These are phyloP conservation scores for Yamadazyma paraphyllophila DNA, from an alignment of 805 yeast species.

Conservation along the genomic window DNA sequence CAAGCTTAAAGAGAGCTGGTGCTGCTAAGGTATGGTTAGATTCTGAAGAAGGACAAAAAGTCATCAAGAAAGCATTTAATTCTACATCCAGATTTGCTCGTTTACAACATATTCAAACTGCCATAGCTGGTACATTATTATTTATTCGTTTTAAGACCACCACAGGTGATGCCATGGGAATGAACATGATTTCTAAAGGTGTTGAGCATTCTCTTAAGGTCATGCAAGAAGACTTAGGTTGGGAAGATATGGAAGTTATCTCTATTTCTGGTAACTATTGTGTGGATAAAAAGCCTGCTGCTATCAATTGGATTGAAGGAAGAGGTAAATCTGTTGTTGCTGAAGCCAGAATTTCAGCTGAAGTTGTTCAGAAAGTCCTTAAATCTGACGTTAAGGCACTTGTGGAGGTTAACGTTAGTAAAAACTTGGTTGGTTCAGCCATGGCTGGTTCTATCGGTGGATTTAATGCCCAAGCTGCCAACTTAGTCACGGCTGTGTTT, in stretches of 20 bases:
- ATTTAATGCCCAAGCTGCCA: constrained; percentile 97
- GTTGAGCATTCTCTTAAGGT: constrained; percentile 81
- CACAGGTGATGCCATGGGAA: constrained; percentile 99
- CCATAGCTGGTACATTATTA: constrained; percentile 87
- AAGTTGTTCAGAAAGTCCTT: constrained; percentile 74
- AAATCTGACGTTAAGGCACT: constrained; percentile 91
- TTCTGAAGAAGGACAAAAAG: constrained; percentile 86
- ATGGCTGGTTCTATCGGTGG: constrained; percentile 99
- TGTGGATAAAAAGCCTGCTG: constrained; percentile 96
- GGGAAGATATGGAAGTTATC: constrained; percentile 89
- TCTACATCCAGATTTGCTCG: constrained; percentile 97
- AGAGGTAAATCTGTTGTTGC: constrained; percentile 98
- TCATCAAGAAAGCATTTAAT: constrained; percentile 84
- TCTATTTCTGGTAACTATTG: constrained; percentile 97
- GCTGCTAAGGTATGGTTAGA: constrained; percentile 94
- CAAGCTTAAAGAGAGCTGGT: constrained; percentile 82
- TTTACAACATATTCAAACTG: constrained; percentile 84
- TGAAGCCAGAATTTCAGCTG: constrained; percentile 85
- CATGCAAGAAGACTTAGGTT: constrained; percentile 87
- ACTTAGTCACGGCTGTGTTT: constrained; percentile 89
- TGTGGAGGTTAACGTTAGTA: constrained; percentile 83
- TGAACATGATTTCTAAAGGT: constrained; percentile 99
- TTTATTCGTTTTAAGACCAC: constrained; percentile 95
- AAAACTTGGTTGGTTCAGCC: constrained; percentile 93
- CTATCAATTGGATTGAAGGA: constrained; percentile 98